A percentile compares a stretch with the other conserved stretches of the same genome.
Conservation (phyloP, 2,329 filamentous ascomycete genomes). For the Microdochium bolleyi region DNA sequence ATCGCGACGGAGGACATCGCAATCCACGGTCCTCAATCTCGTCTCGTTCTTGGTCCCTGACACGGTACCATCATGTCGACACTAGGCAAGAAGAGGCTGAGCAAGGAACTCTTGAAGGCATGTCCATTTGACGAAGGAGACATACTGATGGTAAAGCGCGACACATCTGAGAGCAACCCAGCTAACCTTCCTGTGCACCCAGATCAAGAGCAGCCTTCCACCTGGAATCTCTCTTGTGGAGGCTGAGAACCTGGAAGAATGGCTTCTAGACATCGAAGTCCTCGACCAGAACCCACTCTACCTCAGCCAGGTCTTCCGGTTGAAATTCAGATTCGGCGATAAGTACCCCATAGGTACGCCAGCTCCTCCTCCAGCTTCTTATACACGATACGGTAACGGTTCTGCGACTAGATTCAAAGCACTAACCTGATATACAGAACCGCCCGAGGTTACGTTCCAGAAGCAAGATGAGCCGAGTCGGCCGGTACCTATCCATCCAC, state of each 20-base stretch:
- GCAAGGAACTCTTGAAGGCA: slow-evolving; percentile 54
- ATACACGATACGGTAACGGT: not conserved
- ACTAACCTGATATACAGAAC: slow-evolving; percentile 47
- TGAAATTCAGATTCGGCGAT: slow-evolving; percentile 79
- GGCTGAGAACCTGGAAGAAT: slow-evolving; percentile 78
- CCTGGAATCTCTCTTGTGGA: slow-evolving; percentile 72
- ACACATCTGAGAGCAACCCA: not conserved
- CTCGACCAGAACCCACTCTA: slow-evolving; percentile 90
- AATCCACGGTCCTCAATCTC: not conserved
- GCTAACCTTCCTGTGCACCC: slow-evolving; percentile 1
- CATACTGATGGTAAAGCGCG: not conserved
- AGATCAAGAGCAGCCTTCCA: slow-evolving; percentile 51
- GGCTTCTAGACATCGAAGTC: slow-evolving; percentile 87
- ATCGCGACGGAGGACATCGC: too few species aligned
- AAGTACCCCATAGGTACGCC: slow-evolving; percentile 84
- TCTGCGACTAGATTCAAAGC: not conserved
- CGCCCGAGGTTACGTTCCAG: slow-evolving; percentile 89
- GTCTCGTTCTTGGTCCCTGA: not conserved
- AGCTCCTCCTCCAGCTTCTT: not conserved
- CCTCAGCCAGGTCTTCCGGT: slow-evolving; percentile 65
- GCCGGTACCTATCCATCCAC: slow-evolving; percentile 86
- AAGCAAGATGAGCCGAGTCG: slow-evolving; percentile 43
- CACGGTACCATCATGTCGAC: slow-evolving; percentile 23
- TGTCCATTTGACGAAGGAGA: slow-evolving; percentile 32
- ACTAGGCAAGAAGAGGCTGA: slow-evolving; percentile 47